phyloP scores from a whole-genome alignment of 768 basidiomycete species.

The Plicaturopsis crispa region DNA sequence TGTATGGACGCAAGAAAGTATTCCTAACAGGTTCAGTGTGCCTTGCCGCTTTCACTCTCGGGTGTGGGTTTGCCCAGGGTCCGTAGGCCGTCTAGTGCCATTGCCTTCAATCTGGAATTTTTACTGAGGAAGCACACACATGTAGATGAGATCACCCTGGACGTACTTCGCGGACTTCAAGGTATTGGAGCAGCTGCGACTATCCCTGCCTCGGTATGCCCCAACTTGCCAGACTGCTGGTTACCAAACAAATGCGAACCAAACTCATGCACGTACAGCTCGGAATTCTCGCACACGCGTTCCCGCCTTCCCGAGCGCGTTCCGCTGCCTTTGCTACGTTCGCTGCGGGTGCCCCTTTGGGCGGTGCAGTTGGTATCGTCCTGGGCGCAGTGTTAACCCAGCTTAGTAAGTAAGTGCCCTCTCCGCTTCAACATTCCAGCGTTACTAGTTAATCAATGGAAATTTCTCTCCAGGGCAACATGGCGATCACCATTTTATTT shows the following conservation, averaged over 20 bases:
- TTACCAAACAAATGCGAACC: too few relatives aligned
- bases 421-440: too few relatives aligned
- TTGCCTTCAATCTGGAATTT: too few relatives aligned
- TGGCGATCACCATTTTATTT: slow-evolving; percentile 71
- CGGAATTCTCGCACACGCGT: slow-evolving; percentile 76
- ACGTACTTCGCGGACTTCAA: slow-evolving; percentile 69
- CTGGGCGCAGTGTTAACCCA: slow-evolving; percentile 71
- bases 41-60: slow-evolving; percentile 52
- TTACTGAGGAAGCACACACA: too few relatives aligned
- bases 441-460: too few relatives aligned
- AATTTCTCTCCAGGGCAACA: slow-evolving; percentile 24
- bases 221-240: too few relatives aligned
- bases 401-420: too few relatives aligned
- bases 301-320: slow-evolving; percentile 60
- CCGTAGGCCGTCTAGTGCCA: too few relatives aligned
- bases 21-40: slow-evolving; percentile 56
- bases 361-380: slow-evolving; percentile 61
- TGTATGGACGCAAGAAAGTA: slow-evolving; percentile 64
- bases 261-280: too few relatives aligned
- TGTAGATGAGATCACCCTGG: slow-evolving; percentile 55
- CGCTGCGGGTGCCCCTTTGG: slow-evolving; percentile 78
- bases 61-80: slow-evolving; percentile 58
- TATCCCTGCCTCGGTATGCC: slow-evolving; percentile 61
- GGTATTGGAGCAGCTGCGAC: slow-evolving; percentile 76
- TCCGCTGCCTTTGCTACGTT: slow-evolving; percentile 79